Evolutionary conservation across 139 green algal genomes (phyloP), one percentile per base, ranked within the genome.

Genomic region (Raphidocelis subcapitata): DNA sequence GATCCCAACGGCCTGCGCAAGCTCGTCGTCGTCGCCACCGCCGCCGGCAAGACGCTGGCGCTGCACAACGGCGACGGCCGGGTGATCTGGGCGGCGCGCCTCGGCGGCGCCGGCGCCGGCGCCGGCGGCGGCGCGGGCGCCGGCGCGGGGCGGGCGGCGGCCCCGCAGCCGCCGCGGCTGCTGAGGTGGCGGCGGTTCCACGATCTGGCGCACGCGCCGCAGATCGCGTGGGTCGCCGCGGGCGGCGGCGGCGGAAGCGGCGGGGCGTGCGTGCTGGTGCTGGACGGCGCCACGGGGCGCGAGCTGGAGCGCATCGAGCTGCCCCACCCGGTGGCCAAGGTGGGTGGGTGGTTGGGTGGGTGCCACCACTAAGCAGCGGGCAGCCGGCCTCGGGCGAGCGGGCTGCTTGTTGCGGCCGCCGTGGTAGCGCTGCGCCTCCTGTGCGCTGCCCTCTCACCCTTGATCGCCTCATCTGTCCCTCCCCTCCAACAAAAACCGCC

Each of bases 1-100:
- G 92, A 97, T 56, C 62, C 79, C 26, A 94, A 90, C 59, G 92
- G 92, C 52, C 94, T 95, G 72, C 81, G 92, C 49, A 91, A 90
- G 66, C 76, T 93, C 15, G 65, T 97, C 2, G 56, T 95, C 44
- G 64, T 81, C 29, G 76, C 92, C 32, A 88, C 85, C 0, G 44
- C 67, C 28, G 59, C 73, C 18, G 65, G 93, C 54, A 88, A 89
- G 77, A 61, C 96, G 26, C 66, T 87, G 15, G 89, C 87, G 8
- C 75, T 98, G 65, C 95, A 99, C 84, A 96, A 87, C 20, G 92
- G 94, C 15, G 91, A 98, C 72, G 94, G 94, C 3, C 84, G 81
- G 26, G 63, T 91, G 29, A 46, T 98, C 21, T 98, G 94, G 94
- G 68, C 76, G 24, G 29, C 51, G 3, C 62, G 76, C 15, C 29